Base-by-base conservation (phyloP, 495 filamentous ascomycete genomes). In the Collariella sp. region DNA sequence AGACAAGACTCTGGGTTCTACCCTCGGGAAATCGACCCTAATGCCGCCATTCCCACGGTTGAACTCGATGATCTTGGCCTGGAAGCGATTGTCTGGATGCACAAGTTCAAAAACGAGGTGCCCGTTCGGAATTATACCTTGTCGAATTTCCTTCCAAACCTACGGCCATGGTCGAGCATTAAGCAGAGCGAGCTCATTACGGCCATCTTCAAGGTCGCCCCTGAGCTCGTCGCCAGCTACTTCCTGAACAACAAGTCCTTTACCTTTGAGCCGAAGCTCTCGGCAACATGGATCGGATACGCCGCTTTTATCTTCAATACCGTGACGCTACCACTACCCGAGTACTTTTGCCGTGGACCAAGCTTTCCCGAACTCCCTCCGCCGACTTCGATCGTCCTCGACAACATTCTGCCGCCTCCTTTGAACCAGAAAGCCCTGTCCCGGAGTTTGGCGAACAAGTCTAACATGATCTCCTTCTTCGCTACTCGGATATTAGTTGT, bases 211-310 rank as follows among this genome's bases (percentile, higher is more conserved):
- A 78, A 79, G 62, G 78, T 79, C 15, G 84, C 84, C 2, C 91
- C 93, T 6, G 91, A 96, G 66, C 71, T 96, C 18, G 79, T 95
- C 5, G 83, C 89, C 11, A 79, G 86, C 59, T 96, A 90, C 66
- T 97, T 95, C 59, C 74, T 80, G 46, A 82, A 79, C 63, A 89
- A 85, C 65, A 83, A 82, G 39, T 78, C 82, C 60, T 95, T 97
- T 67, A 77, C 82, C 4, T 87, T 94, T 46, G 94, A 96, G 23
- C 91, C 93, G 0, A 97, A 96, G 62, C 75, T 90, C 10, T 89
- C 89, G 1, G 77, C 88, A 0, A 91, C 91, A 4, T 99, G 93
- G 93, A 84, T 97, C 59, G 90, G 91, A 18, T 96, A 91, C 63
- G 89, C 87, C 3, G 78, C 88, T 0, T 87, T 97, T 50, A 69